Evolutionary conservation across 306 rosid species (phyloP), one percentile per base, ranked within the genome.

Genomic region (Corylus avellana): DNA sequence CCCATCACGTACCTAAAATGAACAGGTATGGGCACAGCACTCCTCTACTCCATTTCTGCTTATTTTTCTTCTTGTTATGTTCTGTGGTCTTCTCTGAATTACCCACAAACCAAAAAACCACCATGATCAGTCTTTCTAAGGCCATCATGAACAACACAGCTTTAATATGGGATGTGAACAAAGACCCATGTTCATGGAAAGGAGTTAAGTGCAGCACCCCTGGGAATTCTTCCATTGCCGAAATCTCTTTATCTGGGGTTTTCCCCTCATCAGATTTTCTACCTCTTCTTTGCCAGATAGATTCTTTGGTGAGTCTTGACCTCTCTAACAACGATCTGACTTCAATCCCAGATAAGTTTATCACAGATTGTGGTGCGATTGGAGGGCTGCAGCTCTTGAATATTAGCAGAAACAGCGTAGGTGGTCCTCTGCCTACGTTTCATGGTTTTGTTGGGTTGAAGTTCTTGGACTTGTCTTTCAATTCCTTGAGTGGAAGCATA

Each of bases 381-480:
- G 46, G 22, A 39, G 87, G 79, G 55, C 32, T 95, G 7, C 82
- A 79, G 78, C 73, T 20, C 70, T 79, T 95, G 80, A 86, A 90
- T 84, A 87, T 95, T 51, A 90, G 90, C 85, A 0, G 0, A 14
- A 95, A 90, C 82, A 11, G 3, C 29, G 70, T 95, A 74, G n/a
- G 0, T 1, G 87, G 90, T 75, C 0, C 5, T 81, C 85, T 95
- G 76, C 97, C 98, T 22, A 13, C 49, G 42, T 89, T 91, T 83
- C 78, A 0, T 66, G 93, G 98, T 63, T 95, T 90, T 83, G 16
- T 12, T 20, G 84, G 44, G 42, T 81, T 94, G 90, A 87, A 92
- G 78, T 3, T 62, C 48, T 82, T 92, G 69, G 98, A 95, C 80
- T 79, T 95, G 71, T 84, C 98, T 84, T 80, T 42, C 77, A 92